phyloP scores from a whole-genome alignment of 2,329 filamentous ascomycete species.

The Colletotrichum sp. region DNA sequence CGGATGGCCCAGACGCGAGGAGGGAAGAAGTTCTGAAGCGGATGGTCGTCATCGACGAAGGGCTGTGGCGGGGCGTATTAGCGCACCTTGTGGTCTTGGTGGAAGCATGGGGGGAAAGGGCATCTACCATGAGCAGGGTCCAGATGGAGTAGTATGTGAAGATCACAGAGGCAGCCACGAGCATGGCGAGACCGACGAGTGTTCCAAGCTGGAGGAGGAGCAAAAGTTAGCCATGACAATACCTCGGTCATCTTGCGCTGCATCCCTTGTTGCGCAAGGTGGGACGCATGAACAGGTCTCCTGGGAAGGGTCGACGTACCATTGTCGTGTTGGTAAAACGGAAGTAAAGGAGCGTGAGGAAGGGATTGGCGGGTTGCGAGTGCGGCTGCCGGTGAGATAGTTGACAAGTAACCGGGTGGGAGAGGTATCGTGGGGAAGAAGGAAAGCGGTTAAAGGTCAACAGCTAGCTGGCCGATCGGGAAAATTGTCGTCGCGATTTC shows the following conservation, averaged over 20 bases:
- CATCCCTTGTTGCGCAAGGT: slow-evolving; percentile 9
- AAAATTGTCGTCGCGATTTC: slow-evolving; percentile 22
- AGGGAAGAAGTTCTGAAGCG: slow-evolving; percentile 93
- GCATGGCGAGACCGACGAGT: slow-evolving; percentile 72
- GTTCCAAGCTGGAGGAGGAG: slow-evolving; percentile 79
- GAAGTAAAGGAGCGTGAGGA: slow-evolving; percentile 13
- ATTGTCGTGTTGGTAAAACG: slow-evolving; percentile 27
- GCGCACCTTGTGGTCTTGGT: not conserved
- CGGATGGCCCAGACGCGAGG: slow-evolving; percentile 98
- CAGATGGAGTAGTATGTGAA: slow-evolving; percentile 94
- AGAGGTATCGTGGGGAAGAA: not conserved
- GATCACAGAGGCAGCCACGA: slow-evolving; percentile 68
- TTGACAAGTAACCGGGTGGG: not conserved
- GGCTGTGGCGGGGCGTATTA: slow-evolving; percentile 62
- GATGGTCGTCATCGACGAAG: slow-evolving; percentile 94
- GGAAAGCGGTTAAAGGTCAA: not conserved
- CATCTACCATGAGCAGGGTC: slow-evolving; percentile 91
- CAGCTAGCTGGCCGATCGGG: slow-evolving; percentile 13
- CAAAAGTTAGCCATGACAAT: not conserved
- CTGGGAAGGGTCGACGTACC: slow-evolving; percentile 25
- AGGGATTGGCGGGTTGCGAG: not conserved
- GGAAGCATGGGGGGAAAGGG: slow-evolving; percentile 2
- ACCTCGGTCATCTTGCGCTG: not conserved
- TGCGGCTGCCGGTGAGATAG: not conserved
- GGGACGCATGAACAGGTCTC: not conserved